Conservation (phyloP, 225 moss, liverwort and hornwort genomes). For the Marchantia paleacea region DNA sequence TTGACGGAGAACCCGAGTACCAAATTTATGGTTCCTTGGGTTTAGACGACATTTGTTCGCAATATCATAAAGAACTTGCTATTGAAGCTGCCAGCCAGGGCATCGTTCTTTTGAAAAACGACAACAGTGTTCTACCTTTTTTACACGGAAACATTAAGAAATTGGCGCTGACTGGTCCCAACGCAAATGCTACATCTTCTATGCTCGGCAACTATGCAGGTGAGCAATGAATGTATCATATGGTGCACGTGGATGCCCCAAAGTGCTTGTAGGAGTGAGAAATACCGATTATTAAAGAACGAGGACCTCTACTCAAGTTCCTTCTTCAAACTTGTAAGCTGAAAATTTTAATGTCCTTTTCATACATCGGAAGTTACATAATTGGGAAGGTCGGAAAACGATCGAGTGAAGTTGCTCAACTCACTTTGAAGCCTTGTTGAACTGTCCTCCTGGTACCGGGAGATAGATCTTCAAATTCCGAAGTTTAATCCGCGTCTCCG, state of each 20-base stretch:
- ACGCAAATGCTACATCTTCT: constrained; percentile 36
- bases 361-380: too few relatives aligned
- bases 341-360: too few relatives aligned
- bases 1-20: constrained; percentile 37
- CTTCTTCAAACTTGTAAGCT: background rate
- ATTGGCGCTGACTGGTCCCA: constrained; percentile 38
- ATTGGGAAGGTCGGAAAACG: too few relatives aligned
- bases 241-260: background rate
- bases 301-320: background rate
- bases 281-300: background rate
- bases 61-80: constrained; percentile 34
- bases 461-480: too few relatives aligned
- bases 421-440: too few relatives aligned
- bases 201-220: constrained; percentile 50
- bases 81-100: constrained; percentile 44
- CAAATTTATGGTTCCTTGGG: constrained; percentile 42
- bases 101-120: constrained; percentile 43
- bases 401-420: too few relatives aligned
- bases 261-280: background rate
- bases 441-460: too few relatives aligned
- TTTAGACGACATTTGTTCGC: constrained; percentile 29
- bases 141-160: constrained; percentile 18
- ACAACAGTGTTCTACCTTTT: constrained; percentile 31
- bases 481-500: too few relatives aligned
- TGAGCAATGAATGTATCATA: background rate